Evolutionary conservation across 2,329 filamentous ascomycete genomes (phyloP), one percentile per base, ranked within the genome.

Genomic region (Claviceps sp.): DNA sequence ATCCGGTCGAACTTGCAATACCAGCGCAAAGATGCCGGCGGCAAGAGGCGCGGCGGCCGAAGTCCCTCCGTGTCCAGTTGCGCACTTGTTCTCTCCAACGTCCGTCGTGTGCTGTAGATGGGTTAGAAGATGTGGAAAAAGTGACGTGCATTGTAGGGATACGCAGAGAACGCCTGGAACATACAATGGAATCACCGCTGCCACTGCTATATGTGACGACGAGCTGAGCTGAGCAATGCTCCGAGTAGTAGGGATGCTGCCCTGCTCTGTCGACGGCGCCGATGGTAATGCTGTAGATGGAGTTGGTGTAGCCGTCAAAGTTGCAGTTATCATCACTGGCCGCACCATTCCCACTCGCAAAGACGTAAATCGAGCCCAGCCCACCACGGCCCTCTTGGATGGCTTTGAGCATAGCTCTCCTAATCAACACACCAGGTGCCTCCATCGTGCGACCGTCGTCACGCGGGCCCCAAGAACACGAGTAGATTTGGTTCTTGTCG

Each of bases 301-400:
- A 96, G 73, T 98, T 98, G 54, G 93, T 98, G 70, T 98, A 98
- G 41, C 93, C 93, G 64, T 98, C 93, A 65, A 98, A 98, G 67
- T 98, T 98, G 77, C 93, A 98, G 69, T 98, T 97, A 67, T 98
- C 93, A 47, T 87, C 90, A 57, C 74, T 81, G 3, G 76, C 74
- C 9, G 91, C 94, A 53, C 93, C 93, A 63, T 98, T 98, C 54
- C 93, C 93, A 58, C 91, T 69, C 44, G 93, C 93, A 67, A 98
- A 98, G 51, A 98, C 93, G 62, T 89, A 98, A 58, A 98, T 86
- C 30, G 88, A 95, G 8, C 93, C 93, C 50, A 84, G 81, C 3
- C 89, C 88, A 48, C 72, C 76, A 50, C 93, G 85, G 43, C 93
- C 93, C 54, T 94, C 82, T 64, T 97, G 90, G 11, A 96, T 78